A percentile compares a stretch with the other conserved stretches of the same genome.
These are phyloP conservation scores for Suhomyces chickasaworum DNA, from an alignment of 1,139 yeast species.

Conservation along the genomic window DNA sequence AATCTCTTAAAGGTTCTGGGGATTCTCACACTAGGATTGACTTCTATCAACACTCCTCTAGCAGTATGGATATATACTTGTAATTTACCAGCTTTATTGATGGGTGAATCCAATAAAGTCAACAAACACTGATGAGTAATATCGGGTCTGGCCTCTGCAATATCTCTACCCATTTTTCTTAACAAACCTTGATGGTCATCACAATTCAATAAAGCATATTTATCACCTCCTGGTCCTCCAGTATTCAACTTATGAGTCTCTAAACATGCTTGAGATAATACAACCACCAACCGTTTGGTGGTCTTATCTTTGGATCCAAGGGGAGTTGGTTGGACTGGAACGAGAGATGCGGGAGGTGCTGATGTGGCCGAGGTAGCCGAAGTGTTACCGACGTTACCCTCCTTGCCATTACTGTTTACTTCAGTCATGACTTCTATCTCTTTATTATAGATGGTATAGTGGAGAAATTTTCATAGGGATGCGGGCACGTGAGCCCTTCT, in stretches of 20 bases:
- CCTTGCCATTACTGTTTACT: conserved; percentile 14
- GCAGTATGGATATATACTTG: conserved; percentile 97
- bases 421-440: conserved; percentile 8
- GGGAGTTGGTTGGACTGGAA: conserved; percentile 83
- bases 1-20: conserved; percentile 98
- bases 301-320: conserved; percentile 79
- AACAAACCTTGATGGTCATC: conserved; percentile 97
- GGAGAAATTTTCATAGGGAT: conserved; percentile 11
- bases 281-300: conserved; percentile 86
- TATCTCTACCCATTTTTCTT: conserved; percentile 95
- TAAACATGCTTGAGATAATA: conserved; percentile 89
- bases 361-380: no score
- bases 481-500: conserved; percentile 10
- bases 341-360: conserved; percentile 68
- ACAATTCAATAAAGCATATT: conserved; percentile 90
- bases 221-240: conserved; percentile 80
- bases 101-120: conserved; percentile 91
- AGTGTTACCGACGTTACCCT: no score
- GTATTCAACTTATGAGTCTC: conserved; percentile 89
- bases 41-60: conserved; percentile 90
- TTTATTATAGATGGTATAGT: neutral
- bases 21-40: conserved; percentile 93
- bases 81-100: conserved; percentile 93
- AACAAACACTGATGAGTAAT: conserved; percentile 94
- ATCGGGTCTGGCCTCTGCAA: conserved; percentile 97